phyloP scores from a whole-genome alignment of 2,329 filamentous ascomycete species.

The Epichloe baconii region DNA sequence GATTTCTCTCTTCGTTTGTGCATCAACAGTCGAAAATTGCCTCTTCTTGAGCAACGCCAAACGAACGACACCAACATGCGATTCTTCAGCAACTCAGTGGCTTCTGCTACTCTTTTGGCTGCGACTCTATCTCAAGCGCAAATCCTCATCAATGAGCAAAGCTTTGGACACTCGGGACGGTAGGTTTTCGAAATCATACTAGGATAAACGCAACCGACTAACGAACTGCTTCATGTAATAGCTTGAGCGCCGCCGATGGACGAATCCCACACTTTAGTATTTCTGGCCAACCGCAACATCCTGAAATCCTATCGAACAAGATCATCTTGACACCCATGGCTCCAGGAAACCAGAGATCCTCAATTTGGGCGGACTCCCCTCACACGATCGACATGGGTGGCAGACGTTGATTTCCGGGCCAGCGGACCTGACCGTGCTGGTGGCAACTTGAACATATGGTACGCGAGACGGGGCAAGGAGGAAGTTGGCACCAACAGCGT shows the following conservation, averaged over 20 bases:
- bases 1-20: not conserved
- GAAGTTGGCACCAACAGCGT: conserved; percentile 61
- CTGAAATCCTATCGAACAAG: conserved; percentile 71
- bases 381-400: conserved; percentile 58
- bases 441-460: conserved; percentile 92
- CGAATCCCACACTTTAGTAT: conserved; percentile 42
- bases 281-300: conserved; percentile 38
- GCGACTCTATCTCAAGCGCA: conserved; percentile 44
- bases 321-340: conserved; percentile 80
- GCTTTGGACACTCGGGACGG: conserved; percentile 61
- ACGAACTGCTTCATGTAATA: not conserved
- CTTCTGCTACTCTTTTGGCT: conserved; percentile 29
- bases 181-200: conserved; percentile 19
- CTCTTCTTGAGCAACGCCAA: not conserved
- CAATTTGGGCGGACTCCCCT: conserved; percentile 63
- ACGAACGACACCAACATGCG: conserved; percentile 2
- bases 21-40: not conserved
- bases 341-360: conserved; percentile 73
- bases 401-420: conserved; percentile 77
- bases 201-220: not conserved
- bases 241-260: conserved; percentile 10
- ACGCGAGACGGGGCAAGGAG: conserved; percentile 54
- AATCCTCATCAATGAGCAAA: conserved; percentile 57
- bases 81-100: conserved; percentile 10
- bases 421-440: conserved; percentile 73